These are phyloP conservation scores for Kwoniella bestiolae DNA, from an alignment of 768 basidiomycete species.

Conservation along the genomic window DNA sequence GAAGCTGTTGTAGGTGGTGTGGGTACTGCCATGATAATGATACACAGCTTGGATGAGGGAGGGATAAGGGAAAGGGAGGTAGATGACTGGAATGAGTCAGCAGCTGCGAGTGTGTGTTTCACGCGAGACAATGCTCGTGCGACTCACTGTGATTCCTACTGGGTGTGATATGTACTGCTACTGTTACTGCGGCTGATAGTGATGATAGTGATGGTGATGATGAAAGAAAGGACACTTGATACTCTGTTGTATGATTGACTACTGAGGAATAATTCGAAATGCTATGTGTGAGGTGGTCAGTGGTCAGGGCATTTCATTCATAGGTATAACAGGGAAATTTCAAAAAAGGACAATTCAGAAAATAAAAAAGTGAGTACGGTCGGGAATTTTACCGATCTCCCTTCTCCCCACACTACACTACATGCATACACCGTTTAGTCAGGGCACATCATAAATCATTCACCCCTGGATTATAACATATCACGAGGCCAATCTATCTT, in stretches of 20 bases:
- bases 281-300: not conserved
- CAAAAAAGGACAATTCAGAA: not conserved
- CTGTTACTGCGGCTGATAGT: not conserved
- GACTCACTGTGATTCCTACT: not conserved
- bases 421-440: not conserved
- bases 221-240: not conserved
- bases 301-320: no score
- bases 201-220: not conserved
- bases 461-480: not conserved
- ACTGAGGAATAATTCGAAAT: no score
- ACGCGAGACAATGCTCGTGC: not conserved
- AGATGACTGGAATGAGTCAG: not conserved
- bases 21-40: conserved; percentile 10
- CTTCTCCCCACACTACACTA: not conserved
- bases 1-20: conserved; percentile 9
- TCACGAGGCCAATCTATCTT: not conserved
- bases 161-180: not conserved
- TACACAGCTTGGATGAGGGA: not conserved
- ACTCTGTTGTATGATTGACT: no score
- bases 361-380: not conserved
- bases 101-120: not conserved
- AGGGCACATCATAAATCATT: no score
- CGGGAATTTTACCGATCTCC: not conserved
- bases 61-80: not conserved
- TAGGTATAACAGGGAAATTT: not conserved